Conservation (phyloP, 352 stramenopile genomes). For the Peronospora belbahrii region DNA sequence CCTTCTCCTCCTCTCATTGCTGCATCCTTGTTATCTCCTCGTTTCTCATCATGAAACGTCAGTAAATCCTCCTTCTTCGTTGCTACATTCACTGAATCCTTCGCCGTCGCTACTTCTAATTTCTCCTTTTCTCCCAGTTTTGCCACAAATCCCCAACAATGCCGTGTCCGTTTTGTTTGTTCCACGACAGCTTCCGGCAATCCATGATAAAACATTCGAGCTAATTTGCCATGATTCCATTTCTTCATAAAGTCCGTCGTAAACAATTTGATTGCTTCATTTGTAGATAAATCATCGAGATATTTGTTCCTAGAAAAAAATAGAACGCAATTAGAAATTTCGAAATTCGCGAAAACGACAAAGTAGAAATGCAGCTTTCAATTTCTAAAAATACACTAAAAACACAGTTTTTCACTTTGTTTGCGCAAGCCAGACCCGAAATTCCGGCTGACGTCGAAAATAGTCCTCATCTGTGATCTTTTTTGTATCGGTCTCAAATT, state of each 20-base stretch:
- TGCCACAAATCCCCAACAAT: conserved; percentile 58
- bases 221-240: conserved; percentile 55
- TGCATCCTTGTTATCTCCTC: conserved; percentile 5
- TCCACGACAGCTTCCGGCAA: conserved; percentile 60
- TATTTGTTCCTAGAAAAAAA: conserved; percentile 39
- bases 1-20: conserved; percentile 17
- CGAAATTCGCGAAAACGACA: background rate
- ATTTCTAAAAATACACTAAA: background rate
- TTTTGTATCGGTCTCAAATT: conserved; percentile 16
- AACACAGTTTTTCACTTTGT: conserved; percentile 25
- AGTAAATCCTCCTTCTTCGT: conserved; percentile 51
- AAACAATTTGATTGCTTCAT: conserved; percentile 48
- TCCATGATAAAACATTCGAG: conserved; percentile 57
- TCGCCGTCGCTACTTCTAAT: conserved; percentile 48
- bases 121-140: conserved; percentile 53
- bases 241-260: conserved; percentile 43
- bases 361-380: background rate
- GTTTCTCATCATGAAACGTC: conserved; percentile 1
- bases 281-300: conserved; percentile 61
- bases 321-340: background rate
- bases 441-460: conserved; percentile 57
- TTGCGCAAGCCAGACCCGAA: conserved; percentile 65
- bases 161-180: conserved; percentile 55
- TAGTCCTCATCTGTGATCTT: conserved; percentile 55
- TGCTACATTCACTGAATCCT: conserved; percentile 64